Base-by-base conservation (phyloP, 495 filamentous ascomycete genomes). In the Extremus antarcticus region DNA sequence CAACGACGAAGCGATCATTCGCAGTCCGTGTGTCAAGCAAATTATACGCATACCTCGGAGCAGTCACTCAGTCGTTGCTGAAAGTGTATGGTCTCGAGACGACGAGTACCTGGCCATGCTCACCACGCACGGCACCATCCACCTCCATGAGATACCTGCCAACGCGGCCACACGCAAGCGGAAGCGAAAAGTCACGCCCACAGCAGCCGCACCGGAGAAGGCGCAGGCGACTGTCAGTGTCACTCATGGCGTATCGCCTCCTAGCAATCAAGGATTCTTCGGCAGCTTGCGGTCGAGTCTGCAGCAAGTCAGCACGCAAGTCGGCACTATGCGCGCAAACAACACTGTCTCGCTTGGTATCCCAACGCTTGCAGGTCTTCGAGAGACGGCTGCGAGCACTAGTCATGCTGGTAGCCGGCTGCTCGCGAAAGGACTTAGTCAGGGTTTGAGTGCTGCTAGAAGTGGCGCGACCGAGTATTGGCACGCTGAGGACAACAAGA, bases 121-220 rank as follows among this genome's bases (percentile, higher is more conserved):
- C 45, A 96, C 91, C 10, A 84, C 91, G 54, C 85, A 87, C 59
- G 88, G 91, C n/a, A 98, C 92, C 1, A 82, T 95, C 3, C 92
- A 98, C 68, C 79, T 94, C 22, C 82, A 92, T 60, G 86, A 95
- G 61, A 71, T 96, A 46, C 87, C 88, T n/a, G 71, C 80, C 23
- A 85, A 79, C 49, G 87, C 43, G 11, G 43, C 53, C 16, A 48
- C 41, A 39, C 43, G 19, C 24, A 54, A 58, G 48, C 45, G 54
- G 52, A 58, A 63, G 24, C 59, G 63, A 8, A 21, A 47, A 24
- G 4, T 1, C 35, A 53, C 49, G 1, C 17, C 19, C n/a, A 46
- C 29, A 15, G 17, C 21, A 1, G 20, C 56, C 10, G 50, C 54
- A 10, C 25, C 50, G 15, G 55, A 54, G 16, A 62, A 58, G 25